Evolutionary conservation across 225 moss, liverwort and hornwort species (phyloP), one percentile per base, ranked within the genome.

Genomic region (Anthoceros angustus): DNA sequence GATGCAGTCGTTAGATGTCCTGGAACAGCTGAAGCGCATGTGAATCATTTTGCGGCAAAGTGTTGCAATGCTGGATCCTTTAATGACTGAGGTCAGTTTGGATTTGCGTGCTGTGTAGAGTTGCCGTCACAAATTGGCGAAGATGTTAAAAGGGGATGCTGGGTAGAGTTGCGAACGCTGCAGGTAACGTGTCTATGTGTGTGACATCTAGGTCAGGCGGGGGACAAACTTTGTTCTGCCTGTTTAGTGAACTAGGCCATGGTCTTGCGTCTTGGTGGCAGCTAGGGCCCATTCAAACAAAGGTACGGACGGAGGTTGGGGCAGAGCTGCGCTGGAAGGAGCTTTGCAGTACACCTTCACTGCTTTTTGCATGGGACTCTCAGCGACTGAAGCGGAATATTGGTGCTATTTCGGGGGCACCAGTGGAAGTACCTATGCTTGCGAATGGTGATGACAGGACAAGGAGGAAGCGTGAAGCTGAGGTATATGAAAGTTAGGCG

Each of bases 321-420:
- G 88, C 86, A 25, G 95, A 95, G 75, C 73, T 85, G 64, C 83
- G 75, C 43, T 62, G 91, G 42, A 76, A 81, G 66, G 80, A 88
- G 68, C 50, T 79, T 41, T 95, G 95, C 67, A 69, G 66, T 26
- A 76, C 68, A 9, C 90, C 95, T 62, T 76, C 78, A 5, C 80
- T 73, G 38, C 62, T 95, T 26, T 95, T 84, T 67, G 95, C 90
- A 72, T 95, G 95, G 95, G 88, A 88, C 1, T 83, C 85, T 46
- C 88, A 88, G 91, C 88, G 95, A 16, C 72, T 88, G 55, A 80
- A 84, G 48, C 81, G 83, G 25, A 82, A 80, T 64, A 80, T 83
- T 66, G 87, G 76, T 25, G 81, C 81, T 39, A 74, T 88, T 63
- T 73, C 87, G 63, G 85, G 88, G 41, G 78, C 55, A 7, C 55